Evolutionary conservation across 2,329 filamentous ascomycete genomes (phyloP).

Genomic region (Penicillium sp.): DNA sequence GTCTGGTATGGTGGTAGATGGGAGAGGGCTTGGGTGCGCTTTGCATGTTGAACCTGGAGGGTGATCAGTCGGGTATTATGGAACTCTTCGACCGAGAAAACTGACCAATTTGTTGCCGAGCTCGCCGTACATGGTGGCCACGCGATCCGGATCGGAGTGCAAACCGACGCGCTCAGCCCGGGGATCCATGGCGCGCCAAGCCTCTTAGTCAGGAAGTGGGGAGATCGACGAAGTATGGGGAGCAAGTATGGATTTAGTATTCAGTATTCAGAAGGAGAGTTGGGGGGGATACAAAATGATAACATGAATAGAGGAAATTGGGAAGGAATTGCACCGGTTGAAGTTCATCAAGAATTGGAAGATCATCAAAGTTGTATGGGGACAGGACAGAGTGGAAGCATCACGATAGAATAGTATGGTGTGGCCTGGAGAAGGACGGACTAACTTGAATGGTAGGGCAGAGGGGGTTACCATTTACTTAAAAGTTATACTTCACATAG

Average conservation of each 20-base stretch:
- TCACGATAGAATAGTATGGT: too few relatives aligned
- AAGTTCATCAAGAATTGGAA: too few relatives aligned
- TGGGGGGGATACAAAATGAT: too few relatives aligned
- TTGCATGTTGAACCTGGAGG: constrained; percentile 81
- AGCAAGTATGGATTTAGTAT: background rate
- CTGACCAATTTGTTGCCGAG: constrained; percentile 75
- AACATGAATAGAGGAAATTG: too few relatives aligned
- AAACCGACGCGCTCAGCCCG: constrained; percentile 14
- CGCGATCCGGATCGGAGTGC: constrained; percentile 17
- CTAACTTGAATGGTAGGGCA: too few relatives aligned
- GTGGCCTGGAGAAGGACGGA: too few relatives aligned
- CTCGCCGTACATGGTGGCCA: constrained; percentile 71
- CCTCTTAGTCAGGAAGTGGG: constrained; percentile 19
- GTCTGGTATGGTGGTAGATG: constrained; percentile 88
- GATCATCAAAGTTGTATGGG: too few relatives aligned
- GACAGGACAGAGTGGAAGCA: too few relatives aligned
- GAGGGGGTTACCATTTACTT: too few relatives aligned
- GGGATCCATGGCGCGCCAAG: constrained; percentile 23
- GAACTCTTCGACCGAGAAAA: constrained; percentile 1
- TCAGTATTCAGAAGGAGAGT: too few relatives aligned
- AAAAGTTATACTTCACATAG: too few relatives aligned
- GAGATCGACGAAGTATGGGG: constrained; percentile 4
- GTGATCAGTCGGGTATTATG: constrained; percentile 2
- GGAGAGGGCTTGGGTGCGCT: constrained; percentile 79
- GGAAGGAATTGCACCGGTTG: too few relatives aligned